phyloP scores from a whole-genome alignment of 2,329 filamentous ascomycete genomes.

The Fusarium palustre region DNA sequence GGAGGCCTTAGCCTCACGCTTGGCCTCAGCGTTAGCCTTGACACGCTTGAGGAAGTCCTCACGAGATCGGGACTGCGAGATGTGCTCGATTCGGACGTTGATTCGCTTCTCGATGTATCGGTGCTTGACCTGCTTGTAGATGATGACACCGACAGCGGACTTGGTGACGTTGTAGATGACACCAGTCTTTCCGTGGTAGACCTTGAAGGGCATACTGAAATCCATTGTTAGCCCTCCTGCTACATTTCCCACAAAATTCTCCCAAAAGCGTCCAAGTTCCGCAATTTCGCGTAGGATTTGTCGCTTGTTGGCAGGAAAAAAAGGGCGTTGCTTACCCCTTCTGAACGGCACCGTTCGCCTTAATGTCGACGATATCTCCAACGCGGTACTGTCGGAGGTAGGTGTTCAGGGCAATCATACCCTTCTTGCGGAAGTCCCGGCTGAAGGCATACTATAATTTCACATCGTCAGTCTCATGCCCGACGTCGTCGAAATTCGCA shows the following conservation, averaged over 20 bases:
- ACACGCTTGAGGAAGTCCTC: constrained; percentile 97
- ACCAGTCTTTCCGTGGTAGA: constrained; percentile 99
- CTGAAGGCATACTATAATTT: constrained; percentile 83
- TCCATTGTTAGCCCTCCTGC: constrained; percentile 51
- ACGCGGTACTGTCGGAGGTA: constrained; percentile 97
- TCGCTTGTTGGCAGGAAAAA: constrained; percentile 25
- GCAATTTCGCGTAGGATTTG: constrained; percentile 26
- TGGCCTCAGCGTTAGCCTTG: constrained; percentile 94
- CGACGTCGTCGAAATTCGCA: constrained; percentile 35
- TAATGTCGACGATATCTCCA: constrained; percentile 98
- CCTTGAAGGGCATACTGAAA: constrained; percentile 95
- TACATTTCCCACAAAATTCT: constrained; percentile 14
- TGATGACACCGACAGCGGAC: constrained; percentile 96
- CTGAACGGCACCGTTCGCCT: constrained; percentile 97
- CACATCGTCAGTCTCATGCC: constrained; percentile 48
- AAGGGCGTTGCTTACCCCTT: constrained; percentile 78
- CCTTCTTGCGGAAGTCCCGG: constrained; percentile 93
- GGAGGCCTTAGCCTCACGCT: constrained; percentile 91
- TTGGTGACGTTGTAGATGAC: constrained; percentile 99
- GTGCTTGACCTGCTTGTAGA: constrained; percentile 99
- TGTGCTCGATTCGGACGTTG: constrained; percentile 99
- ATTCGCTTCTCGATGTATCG: constrained; percentile 99
- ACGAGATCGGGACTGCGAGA: constrained; percentile 91
- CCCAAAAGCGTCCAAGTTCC: constrained; percentile 28
- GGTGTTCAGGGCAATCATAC: constrained; percentile 91